Base-by-base conservation (phyloP, 345 rosid genomes). In the Moringa oleifera region DNA sequence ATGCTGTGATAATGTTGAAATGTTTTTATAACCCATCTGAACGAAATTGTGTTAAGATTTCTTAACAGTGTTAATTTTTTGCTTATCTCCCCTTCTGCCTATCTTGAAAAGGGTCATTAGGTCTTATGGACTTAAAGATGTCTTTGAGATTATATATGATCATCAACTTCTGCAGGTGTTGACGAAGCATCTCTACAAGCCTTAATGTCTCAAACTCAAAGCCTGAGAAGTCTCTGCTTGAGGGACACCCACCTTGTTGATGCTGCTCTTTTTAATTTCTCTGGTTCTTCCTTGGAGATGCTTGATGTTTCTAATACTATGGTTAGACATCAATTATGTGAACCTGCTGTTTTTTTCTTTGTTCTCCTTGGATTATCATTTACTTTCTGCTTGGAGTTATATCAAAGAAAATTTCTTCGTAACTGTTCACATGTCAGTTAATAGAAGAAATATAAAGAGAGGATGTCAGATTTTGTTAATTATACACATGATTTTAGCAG, bases 221-320 rank as follows among this genome's bases (percentile, higher is more conserved):
- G 69, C 55, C 57, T 90, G 68, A 82, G 63, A 69, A 85, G 85
- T 70, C 90, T 90, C 62, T 84, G 85, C 80, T 75, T 87, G 77
- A 81, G 81, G 68, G 81, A 69, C 67, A 84, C 95, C 19, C 25
- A 67, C 69, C 82, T 90, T 75, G 73, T 69, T 58, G 88, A 87
- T 59, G 56, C 49, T 58, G 85, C 75, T 31, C 83, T 90, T 24
- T 75, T 65, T 76, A 77, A 64, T 55, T 82, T 85, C 71, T 72
- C 81, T 24, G 86, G 89, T 63, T 81, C 86, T 77, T 80, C 81
- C 52, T 75, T 90, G 79, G 87, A 85, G 78, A 55, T 71, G 73
- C 92, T 90, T 58, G 90, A 90, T 79, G 81, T 90, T 61, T 81
- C 92, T 25, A 69, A 84, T 71, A 90, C 95, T 18, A 71, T 25